Evolutionary conservation across 306 rosid species (phyloP).

Genomic region (Prunus armeniaca): DNA sequence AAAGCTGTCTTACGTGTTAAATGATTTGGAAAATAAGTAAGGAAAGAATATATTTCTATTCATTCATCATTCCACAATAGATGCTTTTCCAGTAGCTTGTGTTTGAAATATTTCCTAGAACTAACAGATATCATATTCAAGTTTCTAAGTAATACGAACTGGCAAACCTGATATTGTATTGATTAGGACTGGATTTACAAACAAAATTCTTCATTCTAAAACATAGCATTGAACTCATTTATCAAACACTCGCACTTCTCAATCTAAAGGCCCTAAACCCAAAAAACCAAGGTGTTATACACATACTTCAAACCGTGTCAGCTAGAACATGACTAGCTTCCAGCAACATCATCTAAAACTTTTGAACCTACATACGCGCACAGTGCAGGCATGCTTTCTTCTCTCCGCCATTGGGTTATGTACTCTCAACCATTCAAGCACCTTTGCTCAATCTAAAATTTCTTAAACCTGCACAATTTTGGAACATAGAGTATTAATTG

Average conservation of each 20-base stretch:
- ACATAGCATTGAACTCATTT: neutral
- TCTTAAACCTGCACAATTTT: constrained; percentile 75
- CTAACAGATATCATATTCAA: too few species aligned
- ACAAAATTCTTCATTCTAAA: neutral
- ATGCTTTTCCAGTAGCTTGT: too few species aligned
- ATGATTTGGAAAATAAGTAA: too few species aligned
- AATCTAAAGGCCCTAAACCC: neutral
- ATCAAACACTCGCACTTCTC: neutral
- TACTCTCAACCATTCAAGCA: constrained; percentile 91
- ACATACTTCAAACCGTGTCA: neutral
- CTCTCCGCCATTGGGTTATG: constrained; percentile 43
- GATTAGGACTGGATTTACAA: neutral
- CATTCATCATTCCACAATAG: too few species aligned
- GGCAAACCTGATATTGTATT: neutral
- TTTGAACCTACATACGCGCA: neutral
- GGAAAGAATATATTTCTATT: too few species aligned
- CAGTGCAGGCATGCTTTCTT: neutral
- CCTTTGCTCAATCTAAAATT: constrained; percentile 92
- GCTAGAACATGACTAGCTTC: neutral
- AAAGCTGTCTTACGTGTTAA: too few species aligned
- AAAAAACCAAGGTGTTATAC: neutral
- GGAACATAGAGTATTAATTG: neutral
- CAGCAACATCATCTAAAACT: neutral
- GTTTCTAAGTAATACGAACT: too few species aligned
- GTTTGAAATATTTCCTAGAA: too few species aligned